Evolutionary conservation across 2,329 filamentous ascomycete species (phyloP), one percentile per base, ranked within the genome.

Genomic region (Cladosporium sp.): DNA sequence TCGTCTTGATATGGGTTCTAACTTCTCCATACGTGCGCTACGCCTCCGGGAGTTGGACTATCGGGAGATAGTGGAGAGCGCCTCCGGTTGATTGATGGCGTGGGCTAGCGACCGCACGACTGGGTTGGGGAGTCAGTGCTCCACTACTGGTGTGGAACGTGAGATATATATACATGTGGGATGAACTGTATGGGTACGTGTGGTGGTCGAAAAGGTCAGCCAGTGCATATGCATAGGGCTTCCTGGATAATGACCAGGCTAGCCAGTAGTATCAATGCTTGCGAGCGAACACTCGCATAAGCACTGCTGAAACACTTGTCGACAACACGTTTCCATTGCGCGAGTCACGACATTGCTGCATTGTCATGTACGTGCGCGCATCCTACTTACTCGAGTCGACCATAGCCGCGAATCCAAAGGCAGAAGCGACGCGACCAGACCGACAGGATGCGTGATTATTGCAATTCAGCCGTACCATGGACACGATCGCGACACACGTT

Each of bases 91-190:
- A 18, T 28, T 53, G 30, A 39, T 34, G 14, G 32, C 39, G 34
- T 21, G 39, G 18, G 25, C 58, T 60, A 60, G 58, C 26, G 36
- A 34, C 58, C 58, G 28, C 39, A 43, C 58, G 58, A 43, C 58
- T 48, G 58, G 57, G 36, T 30, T 36, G 28, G 23, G 8, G 32
- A 32, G 58, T 49, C 58, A 49, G 28, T 60, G 58, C 58, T 60
- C 43, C 39, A 30, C 25, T 26, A 18, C 54, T 58, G 34, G 56
- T 14, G 30, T 13, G 23, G 25, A 58, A 30, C 36, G 26, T 18
- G 26, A 60, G 58, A 32, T 28, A 46, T 46, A 60, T 49, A 48
- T 49, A 43, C 30, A 26, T 26, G 51, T 21, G n/a, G 16, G 54
- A 57, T 16, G 32, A 13, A 11, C 53, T 34, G 25, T 28, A 54